Conservation (phyloP, 768 basidiomycete genomes). For the Lactifluus piperatus region DNA sequence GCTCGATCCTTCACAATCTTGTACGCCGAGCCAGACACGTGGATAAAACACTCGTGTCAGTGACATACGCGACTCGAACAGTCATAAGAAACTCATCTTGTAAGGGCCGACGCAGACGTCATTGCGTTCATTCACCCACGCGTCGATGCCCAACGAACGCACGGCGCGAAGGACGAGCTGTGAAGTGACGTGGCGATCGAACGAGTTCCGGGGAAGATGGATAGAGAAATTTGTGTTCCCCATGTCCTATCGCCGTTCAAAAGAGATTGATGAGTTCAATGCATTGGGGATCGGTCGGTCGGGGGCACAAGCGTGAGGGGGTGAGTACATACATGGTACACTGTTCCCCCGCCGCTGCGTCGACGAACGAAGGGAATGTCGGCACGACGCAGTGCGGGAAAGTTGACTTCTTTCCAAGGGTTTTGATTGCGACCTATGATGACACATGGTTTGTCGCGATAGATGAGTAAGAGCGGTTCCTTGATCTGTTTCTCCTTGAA, state of each 20-base stretch:
- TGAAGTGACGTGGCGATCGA: constrained; percentile 73
- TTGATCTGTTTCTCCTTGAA: constrained; percentile 66
- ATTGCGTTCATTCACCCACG: constrained; percentile 79
- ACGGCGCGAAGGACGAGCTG: constrained; percentile 73
- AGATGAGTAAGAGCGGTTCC: constrained; percentile 73
- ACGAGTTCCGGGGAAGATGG: constrained; percentile 71
- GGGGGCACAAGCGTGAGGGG: too few relatives aligned
- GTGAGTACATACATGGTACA: constrained; percentile 70
- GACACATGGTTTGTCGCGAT: constrained; percentile 82
- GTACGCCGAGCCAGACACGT: constrained; percentile 98
- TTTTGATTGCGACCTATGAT: constrained; percentile 96
- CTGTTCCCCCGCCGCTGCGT: constrained; percentile 89
- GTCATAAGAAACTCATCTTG: constrained; percentile 64
- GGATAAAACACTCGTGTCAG: constrained; percentile 16
- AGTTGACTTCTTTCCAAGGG: constrained; percentile 95
- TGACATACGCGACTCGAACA: constrained; percentile 15
- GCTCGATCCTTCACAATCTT: constrained; percentile 86
- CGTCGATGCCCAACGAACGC: constrained; percentile 63
- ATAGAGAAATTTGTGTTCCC: constrained; percentile 98
- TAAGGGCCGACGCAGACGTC: constrained; percentile 77
- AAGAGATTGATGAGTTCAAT: neutral
- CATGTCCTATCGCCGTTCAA: constrained; percentile 53
- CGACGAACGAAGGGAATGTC: constrained; percentile 74
- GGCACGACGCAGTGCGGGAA: constrained; percentile 41
- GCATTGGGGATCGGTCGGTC: neutral